phyloP scores from a whole-genome alignment of 768 basidiomycete genomes.

The Naganishia friedmannii region DNA sequence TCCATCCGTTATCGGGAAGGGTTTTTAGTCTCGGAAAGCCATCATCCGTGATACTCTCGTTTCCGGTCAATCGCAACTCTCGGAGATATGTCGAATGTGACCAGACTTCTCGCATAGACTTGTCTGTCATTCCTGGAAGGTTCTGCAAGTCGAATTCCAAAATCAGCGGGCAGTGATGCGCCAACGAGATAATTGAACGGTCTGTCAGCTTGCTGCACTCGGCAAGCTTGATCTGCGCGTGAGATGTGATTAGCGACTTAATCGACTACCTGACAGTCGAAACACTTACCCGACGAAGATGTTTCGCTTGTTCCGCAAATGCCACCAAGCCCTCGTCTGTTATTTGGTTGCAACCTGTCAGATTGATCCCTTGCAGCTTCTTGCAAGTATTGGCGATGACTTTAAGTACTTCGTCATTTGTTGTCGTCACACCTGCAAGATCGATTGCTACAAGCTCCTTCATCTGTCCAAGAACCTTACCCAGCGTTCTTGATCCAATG shows the following conservation, averaged over 20 bases:
- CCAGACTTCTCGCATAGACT: conserved; percentile 79
- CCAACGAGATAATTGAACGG: conserved; percentile 49
- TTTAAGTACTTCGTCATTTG: conserved; percentile 68
- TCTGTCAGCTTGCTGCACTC: conserved; percentile 23
- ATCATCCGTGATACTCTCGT: conserved; percentile 73
- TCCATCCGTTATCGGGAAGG: conserved; percentile 56
- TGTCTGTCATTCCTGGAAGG: conserved; percentile 73
- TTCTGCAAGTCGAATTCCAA: conserved; percentile 91
- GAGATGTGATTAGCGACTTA: neutral
- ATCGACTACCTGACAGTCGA: conserved; percentile 1
- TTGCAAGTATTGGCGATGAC: conserved; percentile 68
- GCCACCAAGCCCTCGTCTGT: conserved; percentile 74
- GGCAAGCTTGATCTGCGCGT: conserved; percentile 12
- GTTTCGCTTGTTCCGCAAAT: conserved; percentile 69
- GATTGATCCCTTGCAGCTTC: conserved; percentile 85
- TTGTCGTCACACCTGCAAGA: conserved; percentile 67
- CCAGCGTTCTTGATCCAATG: conserved; percentile 65
- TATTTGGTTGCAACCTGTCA: conserved; percentile 75
- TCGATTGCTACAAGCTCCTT: conserved; percentile 82
- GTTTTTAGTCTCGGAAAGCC: conserved; percentile 61
- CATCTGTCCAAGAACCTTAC: conserved; percentile 65
- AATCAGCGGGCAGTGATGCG: conserved; percentile 60
- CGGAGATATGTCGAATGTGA: conserved; percentile 74
- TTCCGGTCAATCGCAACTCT: conserved; percentile 82
- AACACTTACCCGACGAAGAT: conserved; percentile 64